Conservation (phyloP, 1,284 basidiomycete genomes). For the Cryptococcus amylolentus region DNA sequence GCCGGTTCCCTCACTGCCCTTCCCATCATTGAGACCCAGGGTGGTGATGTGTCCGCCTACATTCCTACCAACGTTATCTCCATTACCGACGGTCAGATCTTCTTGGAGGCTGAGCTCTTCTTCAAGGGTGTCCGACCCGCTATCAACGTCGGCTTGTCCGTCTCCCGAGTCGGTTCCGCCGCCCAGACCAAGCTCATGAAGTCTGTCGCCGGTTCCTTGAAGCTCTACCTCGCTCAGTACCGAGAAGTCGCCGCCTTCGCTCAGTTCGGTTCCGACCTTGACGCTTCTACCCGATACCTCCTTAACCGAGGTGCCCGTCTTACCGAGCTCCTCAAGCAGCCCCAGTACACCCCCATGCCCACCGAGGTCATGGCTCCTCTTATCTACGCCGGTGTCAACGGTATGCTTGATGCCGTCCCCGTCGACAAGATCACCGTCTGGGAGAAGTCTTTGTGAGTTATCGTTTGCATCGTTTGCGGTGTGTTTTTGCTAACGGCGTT, state of each 20-base stretch:
- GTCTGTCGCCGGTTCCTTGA: conserved; percentile 99
- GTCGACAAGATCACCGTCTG: conserved; percentile 92
- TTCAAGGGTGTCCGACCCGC: conserved; percentile 99
- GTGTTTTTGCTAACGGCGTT: background rate
- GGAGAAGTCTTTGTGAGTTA: conserved; percentile 61
- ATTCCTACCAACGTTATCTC: conserved; percentile 84
- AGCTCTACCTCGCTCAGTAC: conserved; percentile 99
- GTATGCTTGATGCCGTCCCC: conserved; percentile 89
- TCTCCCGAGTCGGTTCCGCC: conserved; percentile 99
- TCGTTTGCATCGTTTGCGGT: background rate
- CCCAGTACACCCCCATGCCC: conserved; percentile 79
- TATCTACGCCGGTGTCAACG: conserved; percentile 98
- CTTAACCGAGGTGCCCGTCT: conserved; percentile 96
- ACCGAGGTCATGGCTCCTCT: conserved; percentile 97
- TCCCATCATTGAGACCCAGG: conserved; percentile 99
- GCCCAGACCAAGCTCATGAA: conserved; percentile 99
- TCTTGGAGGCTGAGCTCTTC: conserved; percentile 99
- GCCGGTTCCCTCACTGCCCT: conserved; percentile 97
- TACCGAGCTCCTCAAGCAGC: conserved; percentile 98
- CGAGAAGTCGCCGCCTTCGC: conserved; percentile 97
- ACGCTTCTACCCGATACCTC: conserved; percentile 96
- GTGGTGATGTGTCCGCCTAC: conserved; percentile 99
- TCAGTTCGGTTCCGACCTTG: conserved; percentile 99
- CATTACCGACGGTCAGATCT: conserved; percentile 95
- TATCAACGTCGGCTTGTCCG: conserved; percentile 99